Conservation (phyloP, 1,284 basidiomycete genomes). For the Cutaneotrichosporon sp. region DNA sequence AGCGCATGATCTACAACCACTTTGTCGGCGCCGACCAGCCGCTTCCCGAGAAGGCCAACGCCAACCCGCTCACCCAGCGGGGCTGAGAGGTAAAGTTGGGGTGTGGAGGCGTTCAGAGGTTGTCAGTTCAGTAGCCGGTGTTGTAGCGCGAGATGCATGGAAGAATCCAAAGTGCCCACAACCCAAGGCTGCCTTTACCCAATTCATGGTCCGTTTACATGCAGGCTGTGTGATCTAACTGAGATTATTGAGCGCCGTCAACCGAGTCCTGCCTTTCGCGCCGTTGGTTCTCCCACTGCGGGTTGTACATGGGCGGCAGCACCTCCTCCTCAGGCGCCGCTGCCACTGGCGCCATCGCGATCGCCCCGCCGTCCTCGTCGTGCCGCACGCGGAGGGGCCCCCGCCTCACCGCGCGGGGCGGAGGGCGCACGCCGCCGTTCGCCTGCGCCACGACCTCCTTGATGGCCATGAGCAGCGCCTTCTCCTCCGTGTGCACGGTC, state of each 20-base stretch:
- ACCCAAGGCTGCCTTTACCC: too few relatives aligned
- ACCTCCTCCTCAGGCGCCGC: background rate
- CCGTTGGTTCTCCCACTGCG: background rate
- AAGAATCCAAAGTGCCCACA: too few relatives aligned
- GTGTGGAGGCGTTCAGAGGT: too few relatives aligned
- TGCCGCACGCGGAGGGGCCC: background rate
- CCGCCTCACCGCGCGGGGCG: background rate
- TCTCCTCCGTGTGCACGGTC: background rate
- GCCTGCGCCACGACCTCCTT: background rate
- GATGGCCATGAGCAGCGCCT: background rate
- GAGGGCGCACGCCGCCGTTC: background rate
- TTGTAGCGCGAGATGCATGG: too few relatives aligned
- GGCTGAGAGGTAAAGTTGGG: background rate
- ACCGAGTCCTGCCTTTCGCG: background rate
- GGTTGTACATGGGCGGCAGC: background rate
- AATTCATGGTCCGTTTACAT: too few relatives aligned
- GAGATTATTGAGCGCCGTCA: background rate
- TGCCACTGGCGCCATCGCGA: background rate
- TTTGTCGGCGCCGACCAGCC: background rate
- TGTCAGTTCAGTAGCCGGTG: too few relatives aligned
- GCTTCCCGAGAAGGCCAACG: background rate
- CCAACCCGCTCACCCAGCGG: constrained; percentile 2
- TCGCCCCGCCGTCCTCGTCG: background rate
- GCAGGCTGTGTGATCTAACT: too few relatives aligned
- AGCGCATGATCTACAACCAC: constrained; percentile 9